These are phyloP conservation scores for Zea mays DNA, from an alignment of 176 grass and related monocot genomes.

Conservation along the genomic window DNA sequence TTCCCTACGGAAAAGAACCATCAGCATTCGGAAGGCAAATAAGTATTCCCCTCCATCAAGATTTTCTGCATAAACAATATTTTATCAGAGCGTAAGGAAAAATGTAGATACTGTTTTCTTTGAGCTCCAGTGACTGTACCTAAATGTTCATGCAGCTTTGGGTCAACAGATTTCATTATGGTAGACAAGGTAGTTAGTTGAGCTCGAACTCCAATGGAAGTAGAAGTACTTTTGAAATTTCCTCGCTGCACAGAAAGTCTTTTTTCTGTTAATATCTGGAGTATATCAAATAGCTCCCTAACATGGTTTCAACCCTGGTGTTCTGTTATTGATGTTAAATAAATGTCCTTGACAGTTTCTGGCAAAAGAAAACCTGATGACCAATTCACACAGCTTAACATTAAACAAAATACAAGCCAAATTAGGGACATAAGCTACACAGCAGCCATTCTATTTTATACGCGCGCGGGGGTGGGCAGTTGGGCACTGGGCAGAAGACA, in stretches of 20 bases:
- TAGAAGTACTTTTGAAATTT: constrained; percentile 84
- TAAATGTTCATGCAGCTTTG: constrained; percentile 93
- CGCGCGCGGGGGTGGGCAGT: neutral
- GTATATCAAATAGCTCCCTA: constrained; percentile 9
- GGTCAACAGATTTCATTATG: constrained; percentile 84
- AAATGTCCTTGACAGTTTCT: constrained; percentile 13
- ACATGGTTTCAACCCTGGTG: neutral
- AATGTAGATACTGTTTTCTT: constrained; percentile 29
- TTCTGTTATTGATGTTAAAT: constrained; percentile 16
- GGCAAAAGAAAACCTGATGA: constrained; percentile 16
- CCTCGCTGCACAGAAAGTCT: constrained; percentile 57
- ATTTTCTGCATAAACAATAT: constrained; percentile 63
- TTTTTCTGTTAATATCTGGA: constrained; percentile 6
- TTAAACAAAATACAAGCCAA: neutral
- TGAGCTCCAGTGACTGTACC: constrained; percentile 52
- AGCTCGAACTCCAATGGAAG: constrained; percentile 92
- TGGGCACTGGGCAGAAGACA: neutral
- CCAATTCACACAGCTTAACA: neutral
- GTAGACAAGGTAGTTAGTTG: constrained; percentile 68
- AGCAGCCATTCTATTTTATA: neutral
- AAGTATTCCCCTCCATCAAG: constrained; percentile 93
- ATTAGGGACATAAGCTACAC: neutral
- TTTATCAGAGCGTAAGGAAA: constrained; percentile 23
- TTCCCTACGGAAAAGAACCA: constrained; percentile 95
- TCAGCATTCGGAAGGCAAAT: constrained; percentile 96